Conservation (phyloP, 768 basidiomycete genomes). For the Candolleomyces aberdarensis region DNA sequence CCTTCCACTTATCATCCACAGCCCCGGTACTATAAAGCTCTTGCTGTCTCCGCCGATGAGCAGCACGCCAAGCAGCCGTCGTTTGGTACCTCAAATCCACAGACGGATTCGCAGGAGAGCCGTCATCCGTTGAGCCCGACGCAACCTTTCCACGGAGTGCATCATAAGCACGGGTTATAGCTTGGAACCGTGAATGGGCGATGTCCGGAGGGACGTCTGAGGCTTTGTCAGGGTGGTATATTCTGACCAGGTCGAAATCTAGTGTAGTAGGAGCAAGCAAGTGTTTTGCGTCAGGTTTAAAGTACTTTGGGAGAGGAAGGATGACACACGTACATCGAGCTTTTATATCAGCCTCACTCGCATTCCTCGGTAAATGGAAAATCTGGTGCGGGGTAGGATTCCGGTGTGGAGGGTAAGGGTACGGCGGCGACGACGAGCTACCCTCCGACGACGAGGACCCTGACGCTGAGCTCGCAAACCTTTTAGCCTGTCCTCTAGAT, state of each 20-base stretch:
- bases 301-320: not conserved
- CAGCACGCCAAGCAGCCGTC: conserved; percentile 38
- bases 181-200: conserved; percentile 64
- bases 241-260: conserved; percentile 80
- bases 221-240: conserved; percentile 76
- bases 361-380: conserved; percentile 55
- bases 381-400: conserved; percentile 62
- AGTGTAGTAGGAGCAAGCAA: not conserved
- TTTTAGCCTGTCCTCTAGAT: too few relatives aligned
- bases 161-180: conserved; percentile 69
- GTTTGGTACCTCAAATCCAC: conserved; percentile 25
- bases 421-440: conserved; percentile 20
- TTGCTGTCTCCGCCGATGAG: conserved; percentile 38
- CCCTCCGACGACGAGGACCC: too few relatives aligned
- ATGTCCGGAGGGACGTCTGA: conserved; percentile 38
- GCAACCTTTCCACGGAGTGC: conserved; percentile 47
- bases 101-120: conserved; percentile 14
- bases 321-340: conserved; percentile 44
- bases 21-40: conserved; percentile 48
- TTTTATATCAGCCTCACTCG: conserved; percentile 53
- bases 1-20: conserved; percentile 66
- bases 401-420: conserved; percentile 47
- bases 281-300: not conserved
- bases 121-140: conserved; percentile 10
- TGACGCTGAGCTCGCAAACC: too few relatives aligned